Evolutionary conservation across 192 early-diverging fungal species (phyloP).

Genomic region (Rhizophagus prolifer): DNA sequence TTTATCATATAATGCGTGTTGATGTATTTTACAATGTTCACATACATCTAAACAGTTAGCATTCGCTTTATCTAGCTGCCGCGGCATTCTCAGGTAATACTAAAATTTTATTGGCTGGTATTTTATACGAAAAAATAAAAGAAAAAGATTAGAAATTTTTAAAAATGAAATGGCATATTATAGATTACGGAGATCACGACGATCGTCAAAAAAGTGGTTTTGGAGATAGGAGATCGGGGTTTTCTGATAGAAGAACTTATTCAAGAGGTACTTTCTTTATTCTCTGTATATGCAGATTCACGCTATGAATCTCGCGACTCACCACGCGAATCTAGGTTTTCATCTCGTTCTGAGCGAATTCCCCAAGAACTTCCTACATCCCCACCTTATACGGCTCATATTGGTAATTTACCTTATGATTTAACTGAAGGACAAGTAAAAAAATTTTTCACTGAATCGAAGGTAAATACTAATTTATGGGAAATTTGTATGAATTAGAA

Average conservation of each 20-base stretch:
- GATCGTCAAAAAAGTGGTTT: conserved; percentile 9
- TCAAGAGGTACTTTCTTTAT: conserved; percentile 10
- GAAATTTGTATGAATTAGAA: background rate
- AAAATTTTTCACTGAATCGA: conserved; percentile 68
- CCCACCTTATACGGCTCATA: conserved; percentile 86
- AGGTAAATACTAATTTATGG: conserved; percentile 47
- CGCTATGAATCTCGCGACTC: conserved; percentile 43
- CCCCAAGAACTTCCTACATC: conserved; percentile 70
- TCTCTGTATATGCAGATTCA: background rate
- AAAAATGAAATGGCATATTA: background rate
- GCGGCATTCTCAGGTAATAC: conserved; percentile 19
- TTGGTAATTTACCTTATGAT: conserved; percentile 91
- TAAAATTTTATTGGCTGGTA: background rate
- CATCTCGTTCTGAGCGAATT: conserved; percentile 38
- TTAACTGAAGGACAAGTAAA: conserved; percentile 73
- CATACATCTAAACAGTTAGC: conserved; percentile 13
- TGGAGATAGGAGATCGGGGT: conserved; percentile 8
- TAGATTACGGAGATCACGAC: background rate
- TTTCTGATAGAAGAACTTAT: background rate
- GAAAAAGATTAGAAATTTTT: background rate
- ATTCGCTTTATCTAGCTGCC: conserved; percentile 26
- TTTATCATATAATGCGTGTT: conserved; percentile 26
- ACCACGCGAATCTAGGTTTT: conserved; percentile 40
- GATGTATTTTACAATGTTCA: conserved; percentile 18
- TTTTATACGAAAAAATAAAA: background rate